Evolutionary conservation across 108 stramenopile species (phyloP).

Genomic region (Cylindrotheca fusiformis): DNA sequence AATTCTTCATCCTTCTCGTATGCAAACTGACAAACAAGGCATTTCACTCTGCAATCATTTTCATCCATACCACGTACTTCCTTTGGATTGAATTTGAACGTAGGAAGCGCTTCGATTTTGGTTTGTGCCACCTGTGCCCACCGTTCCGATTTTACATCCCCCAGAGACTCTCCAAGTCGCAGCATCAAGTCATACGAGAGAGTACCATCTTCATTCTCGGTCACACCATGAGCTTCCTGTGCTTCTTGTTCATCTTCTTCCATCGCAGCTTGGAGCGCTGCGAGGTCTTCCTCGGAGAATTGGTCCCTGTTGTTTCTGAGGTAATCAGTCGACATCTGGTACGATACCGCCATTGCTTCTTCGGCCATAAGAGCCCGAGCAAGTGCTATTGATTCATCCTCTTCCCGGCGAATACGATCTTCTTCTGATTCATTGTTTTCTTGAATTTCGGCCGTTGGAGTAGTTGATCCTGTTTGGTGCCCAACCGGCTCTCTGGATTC

Average conservation of each 20-base stretch:
- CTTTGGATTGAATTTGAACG: constrained; percentile 29
- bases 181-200: constrained; percentile 73
- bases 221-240: constrained; percentile 17
- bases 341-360: constrained; percentile 82
- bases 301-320: constrained; percentile 62
- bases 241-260: constrained; percentile 60
- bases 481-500: background rate
- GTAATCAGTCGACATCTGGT: constrained; percentile 49
- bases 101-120: constrained; percentile 57
- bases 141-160: constrained; percentile 85
- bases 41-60: constrained; percentile 78
- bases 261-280: constrained; percentile 74
- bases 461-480: background rate
- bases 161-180: constrained; percentile 71
- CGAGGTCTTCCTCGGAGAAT: constrained; percentile 76
- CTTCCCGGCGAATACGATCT: constrained; percentile 55
- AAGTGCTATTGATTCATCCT: constrained; percentile 76
- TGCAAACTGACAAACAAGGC: constrained; percentile 86
- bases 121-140: constrained; percentile 62
- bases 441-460: background rate
- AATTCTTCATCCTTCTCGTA: constrained; percentile 77
- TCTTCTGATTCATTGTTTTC: constrained; percentile 25
- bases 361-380: constrained; percentile 88
- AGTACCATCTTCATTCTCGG: constrained; percentile 28
- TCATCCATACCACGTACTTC: constrained; percentile 36